Evolutionary conservation across 139 green algal species (phyloP), one percentile per base, ranked within the genome.

Genomic region (Haematococcus lacustris): DNA sequence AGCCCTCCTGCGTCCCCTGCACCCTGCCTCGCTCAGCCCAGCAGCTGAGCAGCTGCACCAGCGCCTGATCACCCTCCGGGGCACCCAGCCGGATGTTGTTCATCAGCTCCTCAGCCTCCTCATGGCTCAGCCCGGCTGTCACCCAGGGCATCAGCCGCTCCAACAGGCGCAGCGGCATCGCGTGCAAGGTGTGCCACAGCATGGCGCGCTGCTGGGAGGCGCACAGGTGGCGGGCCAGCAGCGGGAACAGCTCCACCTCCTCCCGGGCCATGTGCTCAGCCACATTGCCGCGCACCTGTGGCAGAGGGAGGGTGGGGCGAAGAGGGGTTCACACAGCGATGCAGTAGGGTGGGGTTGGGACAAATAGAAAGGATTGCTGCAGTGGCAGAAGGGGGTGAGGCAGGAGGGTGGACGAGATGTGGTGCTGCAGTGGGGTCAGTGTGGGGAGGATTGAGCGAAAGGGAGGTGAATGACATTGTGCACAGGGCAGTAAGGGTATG

Each of bases 131-230:
- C 1, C 35, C 40, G 35, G 66, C 73, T 33, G 88, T 81, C 26
- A 98, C 74, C 91, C 94, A 97, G 5, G 94, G 94, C 81, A 98
- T 89, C 25, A 98, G 88, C 2, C 88, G 78, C 80, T 98, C 91
- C 76, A 98, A 83, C 71, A 98, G 81, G 1, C 94, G 86, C 75
- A 98, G 86, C 57, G 94, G 94, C 94, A 98, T 98, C 4, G 90
- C 92, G 1, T 80, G 76, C 39, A 98, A 77, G 26, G 89, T 93
- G 67, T 80, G 82, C 87, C 93, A 98, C 70, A 97, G 81, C 73
- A 98, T 87, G 35, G 70, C 71, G 21, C 91, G 88, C 88, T 98
- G 94, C 87, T 97, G 85, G 9, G 73, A 76, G 1, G 67, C 38
- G 37, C 80, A 86, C 70, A 96, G 83, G 6, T 80, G 73, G 25